Percentiles rank a stretch among this genome's conserved stretches.
phyloP scores from a whole-genome alignment of 495 filamentous ascomycete genomes.

The Chaetomium fimeti region DNA sequence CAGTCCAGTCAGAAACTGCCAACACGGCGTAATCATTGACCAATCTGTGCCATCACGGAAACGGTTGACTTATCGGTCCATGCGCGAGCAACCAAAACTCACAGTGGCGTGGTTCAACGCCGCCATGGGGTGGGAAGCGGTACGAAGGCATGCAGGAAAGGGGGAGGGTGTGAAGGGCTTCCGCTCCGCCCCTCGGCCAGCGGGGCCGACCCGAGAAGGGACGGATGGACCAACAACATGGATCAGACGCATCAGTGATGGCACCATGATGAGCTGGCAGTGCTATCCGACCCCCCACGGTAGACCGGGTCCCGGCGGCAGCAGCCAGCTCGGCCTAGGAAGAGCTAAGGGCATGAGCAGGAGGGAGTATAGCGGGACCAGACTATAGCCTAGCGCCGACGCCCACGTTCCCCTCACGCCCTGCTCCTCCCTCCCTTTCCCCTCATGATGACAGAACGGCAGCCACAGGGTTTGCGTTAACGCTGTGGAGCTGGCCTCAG shows the following conservation, averaged over 20 bases:
- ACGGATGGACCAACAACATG: constrained; percentile 3
- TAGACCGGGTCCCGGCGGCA: not conserved
- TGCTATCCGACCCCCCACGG: constrained; percentile 26
- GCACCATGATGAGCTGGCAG: constrained; percentile 36
- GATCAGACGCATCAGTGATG: constrained; percentile 22
- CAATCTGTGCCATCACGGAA: constrained; percentile 8
- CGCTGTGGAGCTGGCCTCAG: constrained; percentile 7
- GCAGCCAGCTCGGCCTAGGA: constrained; percentile 8
- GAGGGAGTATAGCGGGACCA: constrained; percentile 33
- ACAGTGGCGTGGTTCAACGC: constrained; percentile 31
- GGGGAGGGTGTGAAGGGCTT: not conserved
- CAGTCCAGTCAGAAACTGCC: constrained; percentile 21
- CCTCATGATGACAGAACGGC: constrained; percentile 14
- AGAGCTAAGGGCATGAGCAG: constrained; percentile 19
- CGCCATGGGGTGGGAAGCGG: constrained; percentile 26
- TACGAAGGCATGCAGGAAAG: constrained; percentile 13
- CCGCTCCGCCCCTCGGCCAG: constrained; percentile 16
- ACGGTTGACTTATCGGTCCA: not conserved
- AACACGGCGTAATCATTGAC: constrained; percentile 14
- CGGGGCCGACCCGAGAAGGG: constrained; percentile 9
- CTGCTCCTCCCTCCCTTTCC: constrained; percentile 18
- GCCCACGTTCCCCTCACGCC: constrained; percentile 29
- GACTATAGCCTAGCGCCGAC: constrained; percentile 28
- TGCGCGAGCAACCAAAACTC: constrained; percentile 18
- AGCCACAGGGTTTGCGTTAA: constrained; percentile 20